A percentile compares a stretch with the other conserved stretches of the same genome.
phyloP scores from a whole-genome alignment of 2,329 filamentous ascomycete species.

The Clonostachys rhizophaga region DNA sequence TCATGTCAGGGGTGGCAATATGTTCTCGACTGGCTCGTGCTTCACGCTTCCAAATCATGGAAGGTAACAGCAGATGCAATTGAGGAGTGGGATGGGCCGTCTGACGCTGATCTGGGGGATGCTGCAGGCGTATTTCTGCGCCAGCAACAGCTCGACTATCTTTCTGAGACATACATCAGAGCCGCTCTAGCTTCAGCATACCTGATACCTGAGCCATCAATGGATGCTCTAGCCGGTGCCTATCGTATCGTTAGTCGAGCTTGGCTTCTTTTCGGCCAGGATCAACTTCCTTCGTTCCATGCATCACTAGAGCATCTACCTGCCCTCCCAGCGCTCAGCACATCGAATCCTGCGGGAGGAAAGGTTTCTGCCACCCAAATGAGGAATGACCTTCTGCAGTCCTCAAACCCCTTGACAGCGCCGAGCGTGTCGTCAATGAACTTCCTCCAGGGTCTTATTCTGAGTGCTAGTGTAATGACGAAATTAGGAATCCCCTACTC shows the following conservation, averaged over 20 bases:
- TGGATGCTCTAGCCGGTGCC: slow-evolving; percentile 53
- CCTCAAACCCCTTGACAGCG: slow-evolving; percentile 60
- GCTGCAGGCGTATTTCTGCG: slow-evolving; percentile 52
- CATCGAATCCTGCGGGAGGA: slow-evolving; percentile 8
- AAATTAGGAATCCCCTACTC: slow-evolving; percentile 43
- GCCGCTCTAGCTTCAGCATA: slow-evolving; percentile 66
- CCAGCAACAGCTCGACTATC: slow-evolving; percentile 52
- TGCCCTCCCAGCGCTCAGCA: slow-evolving; percentile 21
- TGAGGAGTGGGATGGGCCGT: slow-evolving; percentile 69
- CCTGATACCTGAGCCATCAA: slow-evolving; percentile 53
- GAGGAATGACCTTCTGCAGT: slow-evolving; percentile 44
- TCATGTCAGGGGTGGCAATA: slow-evolving; percentile 63
- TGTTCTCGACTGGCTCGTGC: slow-evolving; percentile 62
- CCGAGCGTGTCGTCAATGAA: slow-evolving; percentile 50
- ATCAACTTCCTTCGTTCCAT: slow-evolving; percentile 47
- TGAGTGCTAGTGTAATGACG: slow-evolving; percentile 54
- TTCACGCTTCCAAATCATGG: slow-evolving; percentile 57
- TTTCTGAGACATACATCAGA: slow-evolving; percentile 62
- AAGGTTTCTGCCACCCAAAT: slow-evolving; percentile 19
- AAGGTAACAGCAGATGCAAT: slow-evolving; percentile 57
- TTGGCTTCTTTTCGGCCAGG: slow-evolving; percentile 49
- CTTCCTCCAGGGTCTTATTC: slow-evolving; percentile 58
- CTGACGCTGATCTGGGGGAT: slow-evolving; percentile 64
- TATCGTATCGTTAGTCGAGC: slow-evolving; percentile 58
- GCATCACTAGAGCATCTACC: slow-evolving; percentile 40